Base-by-base conservation (phyloP, 768 basidiomycete genomes). In the Brasilioporus rufonigricans region DNA sequence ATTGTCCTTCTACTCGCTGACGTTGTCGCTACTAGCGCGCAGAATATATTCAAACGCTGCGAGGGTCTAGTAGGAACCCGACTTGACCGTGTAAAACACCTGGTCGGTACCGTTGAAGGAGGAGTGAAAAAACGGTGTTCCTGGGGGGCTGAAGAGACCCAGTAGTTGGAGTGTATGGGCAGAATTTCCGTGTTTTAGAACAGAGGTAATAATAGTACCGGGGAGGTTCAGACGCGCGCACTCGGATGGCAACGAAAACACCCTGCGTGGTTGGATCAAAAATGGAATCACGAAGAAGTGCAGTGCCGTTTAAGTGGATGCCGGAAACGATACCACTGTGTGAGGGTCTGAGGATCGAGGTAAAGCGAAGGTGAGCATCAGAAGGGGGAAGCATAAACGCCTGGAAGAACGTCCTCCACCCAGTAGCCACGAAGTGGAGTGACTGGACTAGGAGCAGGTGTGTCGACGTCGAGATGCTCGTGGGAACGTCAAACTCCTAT, bases 401-500 rank as follows among this genome's bases (percentile, higher is more conserved):
- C 21, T 53, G 41, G n/a, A 65, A 23, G 29, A 35, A 23, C 5
- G 62, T 57, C 13, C 12, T 16, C 56, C 59, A 64, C 18, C 55
- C 57, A 8, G 16, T 36, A 6, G 27, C 16, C 29, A 10, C 16
- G 16, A 41, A 41, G 27, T 29, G 44, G 29, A 47, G 40, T 1
- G 59, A 58, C 26, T 29, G 18, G 13, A 56, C 48, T 5, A 67
- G 19, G 1, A 66, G 14, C 6, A 65, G 23, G 50, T 65, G 62
- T 1, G 64, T 61, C 18, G 59, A 61, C 6, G 65, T 65, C 14
- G 35, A 36, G 35, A 36, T 36, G 35, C 35, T 36, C 16, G 35
- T 36, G 4, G 35, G 35, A 9, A 40, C 4, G 19, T 40, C 19
- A 35, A 35, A 5, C 13, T 35, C 18, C 35, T 19, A 18, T 4